These are phyloP conservation scores for Colletotrichum sp. DNA, from an alignment of 2,329 filamentous ascomycete genomes.

Conservation along the genomic window DNA sequence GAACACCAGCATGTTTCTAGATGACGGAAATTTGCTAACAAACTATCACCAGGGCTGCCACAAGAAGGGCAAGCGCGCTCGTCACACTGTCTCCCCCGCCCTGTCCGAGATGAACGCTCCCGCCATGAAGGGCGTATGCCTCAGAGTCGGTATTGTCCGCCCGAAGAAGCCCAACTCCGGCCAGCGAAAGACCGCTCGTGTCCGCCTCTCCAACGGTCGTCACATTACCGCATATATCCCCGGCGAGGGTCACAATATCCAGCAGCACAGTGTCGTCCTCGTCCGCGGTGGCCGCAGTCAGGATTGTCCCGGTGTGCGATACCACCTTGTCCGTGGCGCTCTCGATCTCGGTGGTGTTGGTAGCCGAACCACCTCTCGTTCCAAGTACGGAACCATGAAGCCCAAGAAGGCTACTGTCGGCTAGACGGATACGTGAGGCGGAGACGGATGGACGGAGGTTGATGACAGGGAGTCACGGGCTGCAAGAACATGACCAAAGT, in stretches of 20 bases:
- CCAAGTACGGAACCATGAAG: constrained; percentile 99
- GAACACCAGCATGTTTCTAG: not conserved
- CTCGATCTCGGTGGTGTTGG: constrained; percentile 94
- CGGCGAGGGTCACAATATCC: constrained; percentile 97
- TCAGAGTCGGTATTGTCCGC: constrained; percentile 91
- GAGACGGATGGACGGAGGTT: not conserved
- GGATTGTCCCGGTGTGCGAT: constrained; percentile 98
- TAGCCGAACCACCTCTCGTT: constrained; percentile 82
- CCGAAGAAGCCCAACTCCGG: constrained; percentile 99
- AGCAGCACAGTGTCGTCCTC: constrained; percentile 97
- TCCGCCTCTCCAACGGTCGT: constrained; percentile 85
- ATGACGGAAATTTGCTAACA: not conserved
- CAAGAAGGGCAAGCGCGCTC: constrained; percentile 72
- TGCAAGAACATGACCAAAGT: not conserved
- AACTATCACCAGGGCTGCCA: constrained; percentile 68
- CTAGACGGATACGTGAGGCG: constrained; percentile 21
- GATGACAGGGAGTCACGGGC: not conserved
- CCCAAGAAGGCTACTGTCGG: constrained; percentile 79
- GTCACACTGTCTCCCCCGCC: constrained; percentile 88
- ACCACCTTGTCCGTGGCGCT: constrained; percentile 89
- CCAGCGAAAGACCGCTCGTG: constrained; percentile 92
- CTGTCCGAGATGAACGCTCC: constrained; percentile 73
- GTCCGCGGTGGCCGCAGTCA: constrained; percentile 92
- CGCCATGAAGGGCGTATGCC: constrained; percentile 91
- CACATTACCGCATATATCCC: constrained; percentile 94